Conservation (phyloP, 805 yeast genomes). For the Isabelozyma rhagii region DNA sequence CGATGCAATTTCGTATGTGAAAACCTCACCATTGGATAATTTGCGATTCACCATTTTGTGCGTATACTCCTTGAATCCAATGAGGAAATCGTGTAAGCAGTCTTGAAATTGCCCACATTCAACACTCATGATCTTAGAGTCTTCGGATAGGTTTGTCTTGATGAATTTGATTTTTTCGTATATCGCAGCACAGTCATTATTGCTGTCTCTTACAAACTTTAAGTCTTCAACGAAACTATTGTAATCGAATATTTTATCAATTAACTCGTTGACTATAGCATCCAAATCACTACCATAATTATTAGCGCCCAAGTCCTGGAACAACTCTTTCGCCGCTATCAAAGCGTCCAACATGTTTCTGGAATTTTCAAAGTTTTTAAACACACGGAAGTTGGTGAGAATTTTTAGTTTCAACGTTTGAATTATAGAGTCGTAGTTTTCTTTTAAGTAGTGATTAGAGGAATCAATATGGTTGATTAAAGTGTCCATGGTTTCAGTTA, state of each 20-base stretch:
- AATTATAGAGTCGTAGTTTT: constrained; percentile 4
- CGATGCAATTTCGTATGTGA: constrained; percentile 11
- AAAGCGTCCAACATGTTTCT: constrained; percentile 12
- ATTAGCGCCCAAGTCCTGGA: constrained; percentile 4
- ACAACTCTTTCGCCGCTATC: constrained; percentile 4
- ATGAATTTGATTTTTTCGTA: background rate
- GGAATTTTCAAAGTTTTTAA: constrained; percentile 10
- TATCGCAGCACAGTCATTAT: background rate
- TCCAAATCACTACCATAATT: constrained; percentile 3
- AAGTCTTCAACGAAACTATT: constrained; percentile 4
- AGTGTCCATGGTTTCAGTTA: background rate
- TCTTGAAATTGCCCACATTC: constrained; percentile 6
- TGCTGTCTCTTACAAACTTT: background rate
- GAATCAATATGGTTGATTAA: constrained; percentile 1
- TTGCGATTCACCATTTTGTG: constrained; percentile 1
- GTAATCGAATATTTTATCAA: constrained; percentile 9
- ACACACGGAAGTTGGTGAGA: constrained; percentile 5
- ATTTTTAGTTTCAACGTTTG: constrained; percentile 6
- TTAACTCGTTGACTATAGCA: constrained; percentile 6
- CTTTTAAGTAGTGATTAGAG: constrained; percentile 4
- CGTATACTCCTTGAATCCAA: constrained; percentile 8
- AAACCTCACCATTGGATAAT: constrained; percentile 1
- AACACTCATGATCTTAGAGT: constrained; percentile 5
- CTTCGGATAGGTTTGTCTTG: constrained; percentile 3
- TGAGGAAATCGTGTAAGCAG: constrained; percentile 5